These are phyloP conservation scores for Poa annua DNA, from an alignment of 176 grass and related monocot genomes.

Conservation along the genomic window DNA sequence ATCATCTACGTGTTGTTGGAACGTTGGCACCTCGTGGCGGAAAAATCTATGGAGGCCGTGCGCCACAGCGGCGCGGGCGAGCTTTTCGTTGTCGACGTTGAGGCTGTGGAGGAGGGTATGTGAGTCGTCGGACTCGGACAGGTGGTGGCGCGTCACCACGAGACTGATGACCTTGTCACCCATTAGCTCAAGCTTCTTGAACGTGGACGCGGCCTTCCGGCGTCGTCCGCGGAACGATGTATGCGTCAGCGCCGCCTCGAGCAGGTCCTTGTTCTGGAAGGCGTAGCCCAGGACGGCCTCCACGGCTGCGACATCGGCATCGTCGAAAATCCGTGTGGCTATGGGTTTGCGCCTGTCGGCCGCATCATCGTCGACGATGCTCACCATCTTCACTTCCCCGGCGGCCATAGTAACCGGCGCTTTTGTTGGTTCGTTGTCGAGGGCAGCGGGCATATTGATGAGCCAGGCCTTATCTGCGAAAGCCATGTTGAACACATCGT, in stretches of 20 bases:
- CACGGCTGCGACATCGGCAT: not conserved
- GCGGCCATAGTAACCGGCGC: no score
- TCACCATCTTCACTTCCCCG: no score
- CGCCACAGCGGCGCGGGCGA: not conserved
- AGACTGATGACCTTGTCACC: slow-evolving; percentile 48
- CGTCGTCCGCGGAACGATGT: not conserved
- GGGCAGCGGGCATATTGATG: no score
- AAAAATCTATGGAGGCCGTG: slow-evolving; percentile 9
- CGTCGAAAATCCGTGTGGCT: not conserved
- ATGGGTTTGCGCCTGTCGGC: not conserved
- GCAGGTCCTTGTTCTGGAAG: not conserved
- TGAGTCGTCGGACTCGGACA: slow-evolving; percentile 26
- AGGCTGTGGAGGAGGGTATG: slow-evolving; percentile 43
- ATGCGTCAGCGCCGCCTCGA: slow-evolving; percentile 56
- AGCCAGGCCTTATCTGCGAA: no score
- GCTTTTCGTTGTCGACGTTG: not conserved
- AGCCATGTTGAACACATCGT: not conserved
- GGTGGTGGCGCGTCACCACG: slow-evolving; percentile 31
- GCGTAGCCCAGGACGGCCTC: not conserved
- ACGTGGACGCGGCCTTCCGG: not conserved
- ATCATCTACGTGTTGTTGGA: not conserved
- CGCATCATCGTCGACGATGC: not conserved
- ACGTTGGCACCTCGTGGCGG: not conserved
- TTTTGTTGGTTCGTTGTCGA: no score
- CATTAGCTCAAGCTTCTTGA: slow-evolving; percentile 48